A percentile compares a stretch with the other conserved stretches of the same genome.
Conservation (phyloP, 768 basidiomycete species). For the Pulveroboletus sp. region DNA sequence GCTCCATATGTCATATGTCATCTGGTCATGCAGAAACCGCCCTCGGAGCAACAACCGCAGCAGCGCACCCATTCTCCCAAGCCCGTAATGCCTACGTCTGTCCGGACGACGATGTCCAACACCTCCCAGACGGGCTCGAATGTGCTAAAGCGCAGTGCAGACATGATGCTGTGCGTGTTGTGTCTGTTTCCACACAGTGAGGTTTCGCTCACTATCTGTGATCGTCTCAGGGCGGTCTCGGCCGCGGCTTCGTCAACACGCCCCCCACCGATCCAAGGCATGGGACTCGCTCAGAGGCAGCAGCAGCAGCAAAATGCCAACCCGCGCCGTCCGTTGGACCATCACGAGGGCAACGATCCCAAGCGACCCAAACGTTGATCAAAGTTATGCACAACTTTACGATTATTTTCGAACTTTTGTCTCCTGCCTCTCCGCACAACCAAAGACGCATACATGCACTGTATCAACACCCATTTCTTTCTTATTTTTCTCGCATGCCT, state of each 20-base stretch:
- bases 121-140: constrained; percentile 6
- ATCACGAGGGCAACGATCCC: constrained; percentile 14
- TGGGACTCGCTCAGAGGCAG: constrained; percentile 39
- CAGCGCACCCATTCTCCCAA: constrained; percentile 3
- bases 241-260: constrained; percentile 19
- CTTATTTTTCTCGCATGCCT: not conserved
- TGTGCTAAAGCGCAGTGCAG: constrained; percentile 33
- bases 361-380: constrained; percentile 43
- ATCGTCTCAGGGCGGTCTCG: constrained; percentile 14
- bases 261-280: constrained; percentile 30
- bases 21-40: constrained; percentile 10
- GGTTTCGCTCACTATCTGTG: not conserved
- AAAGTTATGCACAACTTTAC: not conserved
- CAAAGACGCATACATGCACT: not conserved
- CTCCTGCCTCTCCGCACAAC: not conserved
- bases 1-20: not conserved
- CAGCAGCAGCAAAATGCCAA: constrained; percentile 20
- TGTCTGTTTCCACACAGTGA: not conserved
- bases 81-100: not conserved
- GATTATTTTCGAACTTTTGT: not conserved
- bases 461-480: not conserved
- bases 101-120: constrained; percentile 7
- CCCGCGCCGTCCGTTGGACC: constrained; percentile 28
- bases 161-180: constrained; percentile 30
- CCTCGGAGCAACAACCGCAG: constrained; percentile 4